Conservation (phyloP, 2,329 filamentous ascomycete species). For the Penicillium sp. region DNA sequence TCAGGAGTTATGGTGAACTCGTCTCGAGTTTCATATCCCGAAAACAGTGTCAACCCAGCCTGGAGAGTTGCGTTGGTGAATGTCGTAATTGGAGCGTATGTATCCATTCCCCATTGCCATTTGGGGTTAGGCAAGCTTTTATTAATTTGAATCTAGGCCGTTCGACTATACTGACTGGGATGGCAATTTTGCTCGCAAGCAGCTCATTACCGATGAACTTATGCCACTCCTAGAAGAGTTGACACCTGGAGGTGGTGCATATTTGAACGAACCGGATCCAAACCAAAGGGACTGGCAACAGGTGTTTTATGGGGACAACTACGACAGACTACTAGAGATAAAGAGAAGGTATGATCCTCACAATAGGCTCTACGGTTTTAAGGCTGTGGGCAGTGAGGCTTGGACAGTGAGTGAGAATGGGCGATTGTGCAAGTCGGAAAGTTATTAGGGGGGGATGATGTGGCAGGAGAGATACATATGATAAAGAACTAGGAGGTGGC, state of each 20-base stretch:
- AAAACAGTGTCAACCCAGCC: slow-evolving; percentile 15
- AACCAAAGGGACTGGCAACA: slow-evolving; percentile 21
- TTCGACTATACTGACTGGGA: slow-evolving; percentile 6
- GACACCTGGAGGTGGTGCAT: slow-evolving; percentile 18
- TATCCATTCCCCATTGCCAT: background rate
- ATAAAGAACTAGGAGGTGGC: background rate
- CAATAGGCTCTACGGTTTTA: slow-evolving; percentile 11
- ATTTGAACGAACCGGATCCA: slow-evolving; percentile 26
- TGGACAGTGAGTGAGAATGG: background rate
- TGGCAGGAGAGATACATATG: background rate
- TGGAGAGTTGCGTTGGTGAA: slow-evolving; percentile 11
- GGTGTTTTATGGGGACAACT: slow-evolving; percentile 22
- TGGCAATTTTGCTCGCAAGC: background rate
- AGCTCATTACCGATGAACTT: slow-evolving; percentile 8
- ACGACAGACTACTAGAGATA: background rate
- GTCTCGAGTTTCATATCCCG: background rate
- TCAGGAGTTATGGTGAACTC: slow-evolving; percentile 15
- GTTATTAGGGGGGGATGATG: background rate
- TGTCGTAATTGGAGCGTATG: slow-evolving; percentile 8
- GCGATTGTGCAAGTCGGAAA: background rate
- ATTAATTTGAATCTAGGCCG: background rate
- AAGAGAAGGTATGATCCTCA: slow-evolving; percentile 17
- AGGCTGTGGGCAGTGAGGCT: slow-evolving; percentile 13
- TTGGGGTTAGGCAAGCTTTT: background rate
- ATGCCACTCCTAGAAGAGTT: slow-evolving; percentile 9